A percentile compares a stretch with the other conserved stretches of the same genome.
Conservation (phyloP, 73 alveolate species). For the Durusdinium trenchii region DNA sequence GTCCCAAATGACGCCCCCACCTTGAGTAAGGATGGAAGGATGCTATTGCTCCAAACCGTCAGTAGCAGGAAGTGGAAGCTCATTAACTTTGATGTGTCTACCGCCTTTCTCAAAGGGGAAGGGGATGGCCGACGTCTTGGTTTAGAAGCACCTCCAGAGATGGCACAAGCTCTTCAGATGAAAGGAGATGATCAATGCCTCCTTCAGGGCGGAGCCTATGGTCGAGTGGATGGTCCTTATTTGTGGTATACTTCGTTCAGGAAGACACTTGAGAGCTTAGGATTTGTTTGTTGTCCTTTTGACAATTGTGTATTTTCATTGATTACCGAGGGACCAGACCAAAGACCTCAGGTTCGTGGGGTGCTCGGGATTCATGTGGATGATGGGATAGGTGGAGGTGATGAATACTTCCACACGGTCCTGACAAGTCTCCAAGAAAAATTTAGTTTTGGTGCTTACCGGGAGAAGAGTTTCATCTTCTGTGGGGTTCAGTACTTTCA, state of each 20-base stretch:
- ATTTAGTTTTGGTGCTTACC: conserved; percentile 1
- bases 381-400: conserved; percentile 5
- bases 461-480: not conserved
- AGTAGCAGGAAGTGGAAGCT: not conserved
- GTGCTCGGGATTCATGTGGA: conserved; percentile 14
- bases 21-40: not conserved
- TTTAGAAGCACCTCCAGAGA: not conserved
- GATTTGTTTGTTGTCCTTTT: not conserved
- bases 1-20: conserved; percentile 2
- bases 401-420: not conserved
- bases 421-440: not conserved
- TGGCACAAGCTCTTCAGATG: not conserved
- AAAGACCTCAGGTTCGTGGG: not conserved
- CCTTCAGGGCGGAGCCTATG: not conserved
- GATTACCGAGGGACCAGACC: not conserved
- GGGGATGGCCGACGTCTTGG: not conserved
- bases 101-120: not conserved
- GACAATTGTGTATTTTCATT: not conserved
- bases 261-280: not conserved
- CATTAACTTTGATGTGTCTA: not conserved
- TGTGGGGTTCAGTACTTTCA: not conserved
- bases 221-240: not conserved
- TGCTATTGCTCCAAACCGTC: not conserved
- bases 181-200: not conserved
- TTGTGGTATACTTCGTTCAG: not conserved